Evolutionary conservation across 495 filamentous ascomycete genomes (phyloP).

Genomic region (Neurospora intermedia): DNA sequence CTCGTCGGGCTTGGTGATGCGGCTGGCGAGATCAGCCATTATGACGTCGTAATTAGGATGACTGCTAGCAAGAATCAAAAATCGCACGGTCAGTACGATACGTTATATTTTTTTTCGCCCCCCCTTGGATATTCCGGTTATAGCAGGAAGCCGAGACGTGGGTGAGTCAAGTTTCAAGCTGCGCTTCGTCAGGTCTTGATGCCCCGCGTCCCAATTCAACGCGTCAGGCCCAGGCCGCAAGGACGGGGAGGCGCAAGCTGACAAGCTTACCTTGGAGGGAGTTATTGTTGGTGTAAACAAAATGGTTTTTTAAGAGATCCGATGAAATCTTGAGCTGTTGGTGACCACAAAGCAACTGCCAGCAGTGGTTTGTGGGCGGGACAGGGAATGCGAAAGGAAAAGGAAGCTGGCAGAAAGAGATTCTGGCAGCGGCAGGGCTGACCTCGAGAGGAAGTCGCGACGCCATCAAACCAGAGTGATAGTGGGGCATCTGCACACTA

Average conservation of each 20-base stretch:
- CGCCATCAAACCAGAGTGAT: not conserved
- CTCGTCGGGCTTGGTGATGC: slow-evolving; percentile 40
- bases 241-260: not conserved
- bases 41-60: slow-evolving; percentile 1
- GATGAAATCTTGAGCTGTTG: not conserved
- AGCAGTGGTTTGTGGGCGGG: not conserved
- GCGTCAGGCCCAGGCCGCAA: not conserved
- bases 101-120: not conserved
- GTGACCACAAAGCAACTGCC: not conserved
- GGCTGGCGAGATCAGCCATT: slow-evolving; percentile 51
- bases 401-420: not conserved
- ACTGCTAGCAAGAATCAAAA: slow-evolving; percentile 1
- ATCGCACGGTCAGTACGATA: not conserved
- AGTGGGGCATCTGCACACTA: not conserved
- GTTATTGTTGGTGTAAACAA: not conserved
- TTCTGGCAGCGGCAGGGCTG: not conserved
- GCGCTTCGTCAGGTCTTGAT: not conserved
- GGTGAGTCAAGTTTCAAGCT: not conserved
- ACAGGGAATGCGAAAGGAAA: not conserved
- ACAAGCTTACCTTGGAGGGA: not conserved
- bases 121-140: not conserved
- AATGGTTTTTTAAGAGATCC: not conserved
- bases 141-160: not conserved
- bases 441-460: not conserved
- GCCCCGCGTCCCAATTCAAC: not conserved